These are phyloP conservation scores for Colletotrichum godetiae DNA, from an alignment of 2,329 filamentous ascomycete species.

Conservation along the genomic window DNA sequence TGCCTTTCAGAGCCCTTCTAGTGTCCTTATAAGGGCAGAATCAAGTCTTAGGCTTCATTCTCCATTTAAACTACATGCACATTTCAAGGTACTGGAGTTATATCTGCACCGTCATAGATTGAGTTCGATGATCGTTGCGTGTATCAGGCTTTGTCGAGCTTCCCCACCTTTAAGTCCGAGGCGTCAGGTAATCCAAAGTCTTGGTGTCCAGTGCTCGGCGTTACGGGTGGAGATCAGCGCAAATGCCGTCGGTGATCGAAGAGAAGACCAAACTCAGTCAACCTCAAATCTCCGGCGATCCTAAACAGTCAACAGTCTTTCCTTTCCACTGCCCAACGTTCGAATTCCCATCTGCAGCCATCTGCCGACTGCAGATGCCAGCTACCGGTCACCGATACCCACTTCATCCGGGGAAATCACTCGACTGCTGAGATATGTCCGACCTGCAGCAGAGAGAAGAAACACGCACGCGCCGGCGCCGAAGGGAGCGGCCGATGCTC, in stretches of 20 bases:
- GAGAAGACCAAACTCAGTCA: neutral
- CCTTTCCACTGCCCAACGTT: neutral
- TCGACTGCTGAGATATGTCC: neutral
- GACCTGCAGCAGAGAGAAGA: neutral
- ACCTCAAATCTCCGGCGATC: neutral
- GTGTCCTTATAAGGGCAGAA: neutral
- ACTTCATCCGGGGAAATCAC: neutral
- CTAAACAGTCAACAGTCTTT: neutral
- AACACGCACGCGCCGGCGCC: neutral
- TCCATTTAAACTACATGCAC: neutral
- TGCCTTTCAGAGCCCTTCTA: too few species aligned
- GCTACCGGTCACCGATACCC: neutral
- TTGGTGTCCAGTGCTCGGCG: neutral
- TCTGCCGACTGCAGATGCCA: neutral
- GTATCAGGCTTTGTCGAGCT: neutral
- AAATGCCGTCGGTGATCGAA: neutral
- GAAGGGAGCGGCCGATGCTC: slow-evolving; percentile 14
- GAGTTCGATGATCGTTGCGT: neutral
- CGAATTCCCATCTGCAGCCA: neutral
- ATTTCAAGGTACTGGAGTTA: neutral
- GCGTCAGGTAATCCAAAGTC: neutral
- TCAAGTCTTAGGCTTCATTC: neutral
- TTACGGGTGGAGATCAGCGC: neutral
- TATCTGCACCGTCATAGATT: neutral
- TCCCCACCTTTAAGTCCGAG: neutral